phyloP scores from a whole-genome alignment of 2,329 filamentous ascomycete species.

The Helotiales sp. region DNA sequence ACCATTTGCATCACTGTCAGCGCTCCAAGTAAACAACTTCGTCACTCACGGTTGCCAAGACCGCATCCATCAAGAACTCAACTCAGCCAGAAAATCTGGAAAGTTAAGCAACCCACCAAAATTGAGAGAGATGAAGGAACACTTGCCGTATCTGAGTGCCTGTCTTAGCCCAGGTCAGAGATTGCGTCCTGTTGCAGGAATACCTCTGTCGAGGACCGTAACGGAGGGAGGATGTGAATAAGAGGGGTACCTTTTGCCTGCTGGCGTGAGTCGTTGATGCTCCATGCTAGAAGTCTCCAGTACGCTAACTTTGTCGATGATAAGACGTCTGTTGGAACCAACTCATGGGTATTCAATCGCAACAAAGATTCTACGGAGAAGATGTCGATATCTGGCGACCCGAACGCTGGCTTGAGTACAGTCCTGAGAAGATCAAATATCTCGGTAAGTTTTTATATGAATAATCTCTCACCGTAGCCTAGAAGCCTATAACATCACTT shows the following conservation, averaged over 20 bases:
- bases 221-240: constrained; percentile 34
- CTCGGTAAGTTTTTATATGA: constrained; percentile 4
- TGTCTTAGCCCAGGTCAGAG: constrained; percentile 54
- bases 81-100: constrained; percentile 19
- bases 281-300: background rate
- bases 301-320: background rate
- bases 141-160: constrained; percentile 51
- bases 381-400: constrained; percentile 59
- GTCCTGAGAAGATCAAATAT: constrained; percentile 18
- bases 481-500: constrained; percentile 24
- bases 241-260: constrained; percentile 48
- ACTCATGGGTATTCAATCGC: constrained; percentile 47
- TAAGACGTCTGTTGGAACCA: constrained; percentile 53
- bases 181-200: constrained; percentile 50
- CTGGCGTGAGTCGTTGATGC: constrained; percentile 48
- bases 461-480: background rate
- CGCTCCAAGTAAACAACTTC: constrained; percentile 22
- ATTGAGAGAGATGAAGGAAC: constrained; percentile 34
- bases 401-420: constrained; percentile 58
- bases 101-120: constrained; percentile 18
- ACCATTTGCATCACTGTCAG: constrained; percentile 53
- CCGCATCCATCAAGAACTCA: constrained; percentile 43
- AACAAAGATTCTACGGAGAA: constrained; percentile 54
- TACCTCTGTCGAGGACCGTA: constrained; percentile 51
- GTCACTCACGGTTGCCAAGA: constrained; percentile 29